Base-by-base conservation (phyloP, 2,329 filamentous ascomycete genomes). In the Ophiostoma piceae region DNA sequence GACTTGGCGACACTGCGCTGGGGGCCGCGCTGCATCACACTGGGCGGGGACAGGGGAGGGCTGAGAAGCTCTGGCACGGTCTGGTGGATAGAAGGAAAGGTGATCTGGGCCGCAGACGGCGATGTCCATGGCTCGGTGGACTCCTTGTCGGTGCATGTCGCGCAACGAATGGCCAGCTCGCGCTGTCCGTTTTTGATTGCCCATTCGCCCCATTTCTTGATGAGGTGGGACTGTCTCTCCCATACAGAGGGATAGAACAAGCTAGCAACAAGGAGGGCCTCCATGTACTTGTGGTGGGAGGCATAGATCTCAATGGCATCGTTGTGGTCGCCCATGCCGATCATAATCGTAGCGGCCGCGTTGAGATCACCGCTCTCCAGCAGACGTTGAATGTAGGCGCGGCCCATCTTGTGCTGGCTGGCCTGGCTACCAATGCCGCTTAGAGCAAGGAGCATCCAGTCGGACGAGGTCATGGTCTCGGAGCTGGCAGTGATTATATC, bases 231-330 rank as follows among this genome's bases (percentile, higher is more conserved):
- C 78, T 97, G 93, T 41, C 94, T 87, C 75, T 95, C 91, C 95
- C 95, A 99, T 71, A 97, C 94, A 0, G 85, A 82, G 0, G 94
- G 93, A 75, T 90, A 92, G 35, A 90, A 86, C 14, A 97, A 83
- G 75, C 92, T 96, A 0, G 93, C 91, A 73, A 99, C 84, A 16
- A 99, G 86, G 41, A 98, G 84, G 1, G 95, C 94, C 80, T 99
- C 95, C 90, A 99, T 91, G 77, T 90, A 96, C 75, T 90, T 89
- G 78, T 90, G 92, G 73, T 95, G 92, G 12, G 94, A 97, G 41
- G 97, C 88, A 75, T 99, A 99, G 39, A 97, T 90, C 79, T 99
- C 95, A 71, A 99, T 94, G 0, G 95, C 95, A 77, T 99, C 94
- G 73, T 96, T 94, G 74, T 92, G 84, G 76, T 98, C 94, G 1